Conservation (phyloP, 768 basidiomycete genomes). For the Leccinum obscurum region DNA sequence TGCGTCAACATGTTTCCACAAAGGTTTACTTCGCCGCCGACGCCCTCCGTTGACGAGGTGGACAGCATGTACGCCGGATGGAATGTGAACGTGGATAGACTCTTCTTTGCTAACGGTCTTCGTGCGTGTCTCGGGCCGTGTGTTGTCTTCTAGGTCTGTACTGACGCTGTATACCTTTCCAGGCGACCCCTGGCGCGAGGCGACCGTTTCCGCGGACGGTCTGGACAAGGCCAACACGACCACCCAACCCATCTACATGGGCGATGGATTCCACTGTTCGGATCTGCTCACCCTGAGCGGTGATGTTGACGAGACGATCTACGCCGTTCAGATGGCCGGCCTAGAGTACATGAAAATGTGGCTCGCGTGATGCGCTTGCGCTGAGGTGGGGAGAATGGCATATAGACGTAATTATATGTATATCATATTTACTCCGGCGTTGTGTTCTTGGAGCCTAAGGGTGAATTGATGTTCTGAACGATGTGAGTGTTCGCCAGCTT, state of each 20-base stretch:
- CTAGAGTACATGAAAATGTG: not conserved
- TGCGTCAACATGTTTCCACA: not conserved
- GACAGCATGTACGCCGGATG: not conserved
- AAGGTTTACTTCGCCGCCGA: not conserved
- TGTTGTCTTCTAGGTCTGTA: not conserved
- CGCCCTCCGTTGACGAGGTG: not conserved
- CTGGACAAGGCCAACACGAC: conserved; percentile 30
- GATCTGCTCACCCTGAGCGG: not conserved
- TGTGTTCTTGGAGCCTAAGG: not conserved
- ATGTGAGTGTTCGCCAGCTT: not conserved
- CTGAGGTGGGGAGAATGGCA: not conserved
- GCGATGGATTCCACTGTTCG: not conserved
- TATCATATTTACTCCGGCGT: not conserved
- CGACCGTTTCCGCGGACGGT: conserved; percentile 61
- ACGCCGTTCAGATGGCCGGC: not conserved
- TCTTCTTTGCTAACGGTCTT: not conserved
- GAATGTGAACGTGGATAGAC: not conserved
- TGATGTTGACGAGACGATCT: not conserved
- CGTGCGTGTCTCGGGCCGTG: not conserved
- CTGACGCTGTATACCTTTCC: not conserved
- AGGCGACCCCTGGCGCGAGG: conserved; percentile 77
- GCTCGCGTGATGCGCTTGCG: not conserved
- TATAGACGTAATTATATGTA: not conserved
- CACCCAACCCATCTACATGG: not conserved
- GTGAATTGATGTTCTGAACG: not conserved